These are phyloP conservation scores for Rachicladosporium sp. DNA, from an alignment of 2,329 filamentous ascomycete species.

Conservation along the genomic window DNA sequence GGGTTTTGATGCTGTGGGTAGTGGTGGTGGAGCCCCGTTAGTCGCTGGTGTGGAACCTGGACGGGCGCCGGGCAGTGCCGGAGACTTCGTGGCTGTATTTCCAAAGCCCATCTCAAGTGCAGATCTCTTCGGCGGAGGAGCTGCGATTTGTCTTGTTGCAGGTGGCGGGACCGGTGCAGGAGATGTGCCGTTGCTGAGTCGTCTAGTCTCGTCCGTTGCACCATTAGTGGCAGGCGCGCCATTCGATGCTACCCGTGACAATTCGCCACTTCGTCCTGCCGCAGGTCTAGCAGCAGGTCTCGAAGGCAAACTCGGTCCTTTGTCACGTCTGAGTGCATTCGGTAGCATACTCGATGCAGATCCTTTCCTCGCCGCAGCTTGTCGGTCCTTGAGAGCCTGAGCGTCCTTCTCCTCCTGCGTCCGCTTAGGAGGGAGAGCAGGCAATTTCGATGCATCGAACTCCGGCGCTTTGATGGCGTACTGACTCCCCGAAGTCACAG, in stretches of 20 bases:
- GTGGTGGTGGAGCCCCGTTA: constrained; percentile 32
- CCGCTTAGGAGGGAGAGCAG: constrained; percentile 41
- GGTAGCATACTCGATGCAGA: constrained; percentile 1
- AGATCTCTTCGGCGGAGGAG: constrained; percentile 16
- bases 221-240: constrained; percentile 2
- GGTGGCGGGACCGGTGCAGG: not conserved
- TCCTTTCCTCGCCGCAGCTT: constrained; percentile 5
- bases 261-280: not conserved
- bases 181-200: not conserved
- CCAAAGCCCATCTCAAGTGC: constrained; percentile 18
- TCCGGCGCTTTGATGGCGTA: constrained; percentile 33
- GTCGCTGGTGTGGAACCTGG: constrained; percentile 5
- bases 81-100: constrained; percentile 8
- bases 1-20: constrained; percentile 44
- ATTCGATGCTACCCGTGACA: too few relatives aligned
- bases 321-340: constrained; percentile 3
- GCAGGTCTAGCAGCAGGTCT: constrained; percentile 5
- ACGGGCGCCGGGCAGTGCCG: constrained; percentile 6
- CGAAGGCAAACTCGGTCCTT: constrained; percentile 2
- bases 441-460: constrained; percentile 43
- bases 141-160: constrained; percentile 8
- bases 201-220: not conserved
- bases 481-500: constrained; percentile 15
- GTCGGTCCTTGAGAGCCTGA: constrained; percentile 13
- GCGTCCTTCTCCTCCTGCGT: constrained; percentile 30